A percentile compares a stretch with the other conserved stretches of the same genome.
These are phyloP conservation scores for Gossypium stocksii DNA, from an alignment of 345 rosid species.

Conservation along the genomic window DNA sequence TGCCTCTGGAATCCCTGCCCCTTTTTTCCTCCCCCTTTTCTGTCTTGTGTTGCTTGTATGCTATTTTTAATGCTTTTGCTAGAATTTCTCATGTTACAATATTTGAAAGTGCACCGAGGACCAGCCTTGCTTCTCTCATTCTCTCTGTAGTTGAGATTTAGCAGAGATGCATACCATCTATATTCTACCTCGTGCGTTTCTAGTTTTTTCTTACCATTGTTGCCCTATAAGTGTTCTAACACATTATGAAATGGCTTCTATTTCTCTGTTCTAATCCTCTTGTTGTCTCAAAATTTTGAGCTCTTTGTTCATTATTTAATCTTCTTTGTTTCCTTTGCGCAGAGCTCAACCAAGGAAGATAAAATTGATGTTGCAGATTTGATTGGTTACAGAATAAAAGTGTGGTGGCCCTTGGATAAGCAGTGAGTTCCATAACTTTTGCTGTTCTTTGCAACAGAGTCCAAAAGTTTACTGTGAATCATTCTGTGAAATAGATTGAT, in stretches of 20 bases:
- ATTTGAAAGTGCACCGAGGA: not conserved
- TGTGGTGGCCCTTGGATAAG: constrained; percentile 99
- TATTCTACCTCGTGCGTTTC: not conserved
- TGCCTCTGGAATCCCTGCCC: not conserved
- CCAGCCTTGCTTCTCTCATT: not conserved
- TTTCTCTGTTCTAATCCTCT: not conserved
- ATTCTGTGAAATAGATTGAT: constrained; percentile 1
- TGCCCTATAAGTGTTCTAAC: not conserved
- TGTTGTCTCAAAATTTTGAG: not conserved
- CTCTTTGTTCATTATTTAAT: constrained; percentile 18
- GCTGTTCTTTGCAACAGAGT: not conserved
- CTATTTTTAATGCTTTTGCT: not conserved
- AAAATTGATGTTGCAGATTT: constrained; percentile 58
- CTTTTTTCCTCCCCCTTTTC: too few relatives aligned
- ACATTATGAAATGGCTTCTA: not conserved
- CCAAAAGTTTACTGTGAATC: not conserved
- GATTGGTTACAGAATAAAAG: constrained; percentile 78
- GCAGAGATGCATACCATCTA: too few relatives aligned
- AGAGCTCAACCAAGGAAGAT: constrained; percentile 61
- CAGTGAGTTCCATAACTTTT: constrained; percentile 44
- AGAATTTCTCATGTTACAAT: not conserved
- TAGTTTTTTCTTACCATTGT: not conserved
- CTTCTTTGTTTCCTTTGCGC: constrained; percentile 25
- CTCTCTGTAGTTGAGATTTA: not conserved
- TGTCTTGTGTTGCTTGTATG: not conserved